phyloP scores from a whole-genome alignment of 495 filamentous ascomycete species.

The Cairneyella variabilis region DNA sequence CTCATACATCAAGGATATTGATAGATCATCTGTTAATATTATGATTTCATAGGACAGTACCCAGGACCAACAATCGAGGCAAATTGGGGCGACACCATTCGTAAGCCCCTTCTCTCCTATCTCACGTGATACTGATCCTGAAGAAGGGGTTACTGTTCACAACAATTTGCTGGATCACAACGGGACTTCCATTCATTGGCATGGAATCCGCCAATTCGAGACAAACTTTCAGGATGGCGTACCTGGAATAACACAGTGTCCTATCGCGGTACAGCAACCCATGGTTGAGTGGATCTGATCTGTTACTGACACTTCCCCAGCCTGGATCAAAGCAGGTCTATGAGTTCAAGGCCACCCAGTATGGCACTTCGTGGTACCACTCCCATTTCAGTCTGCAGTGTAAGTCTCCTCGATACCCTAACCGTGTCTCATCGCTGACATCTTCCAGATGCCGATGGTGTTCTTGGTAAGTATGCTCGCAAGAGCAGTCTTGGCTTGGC shows the following conservation, averaged over 20 bases:
- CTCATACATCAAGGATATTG: no score
- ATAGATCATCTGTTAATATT: no score
- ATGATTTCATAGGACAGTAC: constrained; percentile 20
- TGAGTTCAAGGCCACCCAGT: constrained; percentile 41
- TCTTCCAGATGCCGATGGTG: constrained; percentile 33
- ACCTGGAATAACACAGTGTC: constrained; percentile 40
- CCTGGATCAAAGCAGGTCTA: constrained; percentile 43
- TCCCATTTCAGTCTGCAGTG: constrained; percentile 52
- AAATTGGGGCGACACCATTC: constrained; percentile 37
- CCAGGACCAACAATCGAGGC: constrained; percentile 34
- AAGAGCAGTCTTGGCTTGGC: neutral
- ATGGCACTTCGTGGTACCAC: constrained; percentile 62
- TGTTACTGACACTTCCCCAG: no score
- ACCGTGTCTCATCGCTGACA: neutral
- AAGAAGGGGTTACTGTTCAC: constrained; percentile 24
- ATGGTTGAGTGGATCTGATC: no score
- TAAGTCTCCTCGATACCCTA: neutral
- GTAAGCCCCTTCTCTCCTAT: neutral
- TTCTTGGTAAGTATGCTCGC: constrained; percentile 17
- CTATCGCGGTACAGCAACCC: no score
- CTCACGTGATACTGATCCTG: neutral
- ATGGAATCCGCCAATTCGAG: constrained; percentile 33
- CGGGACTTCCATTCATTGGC: constrained; percentile 42
- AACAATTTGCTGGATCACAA: constrained; percentile 22
- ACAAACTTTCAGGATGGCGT: constrained; percentile 33